Base-by-base conservation (phyloP, 805 yeast genomes). In the Lipomyces sp. region DNA sequence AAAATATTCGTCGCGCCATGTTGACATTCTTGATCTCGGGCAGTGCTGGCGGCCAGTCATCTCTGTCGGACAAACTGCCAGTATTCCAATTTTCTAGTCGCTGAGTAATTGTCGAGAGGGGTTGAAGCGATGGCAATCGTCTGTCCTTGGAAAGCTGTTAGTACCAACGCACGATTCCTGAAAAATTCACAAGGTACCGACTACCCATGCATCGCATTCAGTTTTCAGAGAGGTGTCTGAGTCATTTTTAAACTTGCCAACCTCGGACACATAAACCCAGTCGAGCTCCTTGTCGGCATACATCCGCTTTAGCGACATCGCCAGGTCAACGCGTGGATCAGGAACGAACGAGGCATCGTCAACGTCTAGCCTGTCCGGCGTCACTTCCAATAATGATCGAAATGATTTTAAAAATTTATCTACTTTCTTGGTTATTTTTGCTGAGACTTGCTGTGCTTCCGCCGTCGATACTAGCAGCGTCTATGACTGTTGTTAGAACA, bases 1-100 rank as follows among this genome's bases (percentile, higher is more conserved):
- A 85, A 74, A 93, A 94, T 0, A 92, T 97, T 60, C 89, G 83
- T 5, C 87, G 86, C 68, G 83, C 80, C 10, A 92, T 82, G 2
- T 80, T 81, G 0, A 84, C 83, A 73, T 88, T 84, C 5, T 81
- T 76, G 53, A 94, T 90, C 37, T 76, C 77, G 0, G 98, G 98
- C 18, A 92, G 77, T 10, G 80, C 81, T 0, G 97, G 98, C 0
- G 89, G 86, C 80, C 84, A 85, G 53, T 45, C 24, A 42, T 15
- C 15, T 15, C 7, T 6, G 15, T 5, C 18, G n/a, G 48, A 42
- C 8, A 24, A 7, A 42, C 15, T 42, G 10, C n/a, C 48, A 13
- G 58, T 50, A 15, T 50, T 50, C 32, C 39, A 58, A 54, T 45
- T 32, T 33, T 39, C 48, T 30, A 63, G 33, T n/a, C 59, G 50